Base-by-base conservation (phyloP, 2,329 filamentous ascomycete species). In the Neocucurbitaria cava region DNA sequence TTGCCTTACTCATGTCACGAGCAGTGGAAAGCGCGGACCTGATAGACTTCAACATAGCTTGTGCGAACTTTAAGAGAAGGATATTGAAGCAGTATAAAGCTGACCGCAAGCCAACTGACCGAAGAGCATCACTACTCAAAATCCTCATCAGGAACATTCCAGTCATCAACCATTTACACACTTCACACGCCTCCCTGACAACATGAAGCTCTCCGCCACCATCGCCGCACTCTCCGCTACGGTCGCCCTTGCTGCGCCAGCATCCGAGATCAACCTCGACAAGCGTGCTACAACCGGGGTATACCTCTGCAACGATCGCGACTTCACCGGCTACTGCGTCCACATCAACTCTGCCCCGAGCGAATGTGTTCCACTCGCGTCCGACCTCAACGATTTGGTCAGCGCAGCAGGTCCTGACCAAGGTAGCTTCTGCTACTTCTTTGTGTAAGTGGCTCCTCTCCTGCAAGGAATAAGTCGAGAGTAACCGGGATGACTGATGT, bases 341-440 rank as follows among this genome's bases (percentile, higher is more conserved):
- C 47, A 58, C 28, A 57, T 57, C 39, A n/a, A 15, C n/a, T 46
- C 57, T 2, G 41, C 44, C 7, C 49, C 36, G n/a, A 47, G 51
- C 24, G 40, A 42, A 9, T 62, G 59, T 33, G 51, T 59, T 5
- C 55, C 48, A 2, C 49, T 64, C 3, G 58, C 28, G 8, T 41
- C 24, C 3, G 55, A 59, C 35, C 47, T 59, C 21, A 59, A 59
- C 44, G 50, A 61, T 26, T 18, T 35, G 42, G 47, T 61, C 17
- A 59, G 54, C 46, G 39, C 58, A 1, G 58, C 46, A 18, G 48
- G 50, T 5, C 61, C 58, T 31, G 53, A 59, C 48, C 15, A 21
- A n/a, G 55, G 55, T 5, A 55, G 50, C 39, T 59, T 59, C n/a
- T 64, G 61, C 54, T 59, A 61, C 46, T 64, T 64, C 46, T 64